Percentiles rank a stretch among this genome's conserved stretches.
Evolutionary conservation across 192 early-diverging fungal genomes (phyloP).

Genomic region (Kickxella alabastrina): DNA sequence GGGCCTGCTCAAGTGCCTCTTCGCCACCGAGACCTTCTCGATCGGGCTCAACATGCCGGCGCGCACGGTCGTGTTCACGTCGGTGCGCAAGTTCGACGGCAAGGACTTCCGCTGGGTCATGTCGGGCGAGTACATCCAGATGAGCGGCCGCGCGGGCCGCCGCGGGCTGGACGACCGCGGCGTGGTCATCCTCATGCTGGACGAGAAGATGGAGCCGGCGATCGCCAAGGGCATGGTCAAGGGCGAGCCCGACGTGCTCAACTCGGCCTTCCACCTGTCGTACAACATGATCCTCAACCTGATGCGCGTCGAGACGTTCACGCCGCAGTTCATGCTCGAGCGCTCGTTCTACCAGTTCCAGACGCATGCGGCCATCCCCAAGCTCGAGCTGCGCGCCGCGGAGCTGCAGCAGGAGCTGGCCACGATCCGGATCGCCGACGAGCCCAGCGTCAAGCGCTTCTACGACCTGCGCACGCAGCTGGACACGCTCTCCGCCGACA

Average conservation of each 20-base stretch:
- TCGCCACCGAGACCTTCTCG: constrained; percentile 98
- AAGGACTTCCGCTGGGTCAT: constrained; percentile 77
- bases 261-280: constrained; percentile 92
- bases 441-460: constrained; percentile 67
- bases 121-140: constrained; percentile 98
- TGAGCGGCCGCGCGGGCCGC: constrained; percentile 96
- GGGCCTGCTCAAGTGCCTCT: constrained; percentile 94
- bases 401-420: constrained; percentile 54
- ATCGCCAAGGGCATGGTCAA: constrained; percentile 94
- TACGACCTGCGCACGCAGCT: constrained; percentile 75
- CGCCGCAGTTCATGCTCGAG: constrained; percentile 89
- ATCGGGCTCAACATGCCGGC: constrained; percentile 99
- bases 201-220: constrained; percentile 90
- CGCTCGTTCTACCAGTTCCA: constrained; percentile 92
- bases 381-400: constrained; percentile 52
- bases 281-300: constrained; percentile 98
- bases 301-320: constrained; percentile 90
- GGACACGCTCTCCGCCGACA: constrained; percentile 58
- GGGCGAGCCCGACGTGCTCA: constrained; percentile 75
- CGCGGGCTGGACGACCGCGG: constrained; percentile 96
- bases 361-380: constrained; percentile 77
- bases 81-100: constrained; percentile 91
- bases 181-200: constrained; percentile 94
- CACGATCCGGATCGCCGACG: constrained; percentile 57
- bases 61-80: constrained; percentile 95